Evolutionary conservation across 306 rosid genomes (phyloP), one percentile per base, ranked within the genome.

Genomic region (Lablab purpureus): DNA sequence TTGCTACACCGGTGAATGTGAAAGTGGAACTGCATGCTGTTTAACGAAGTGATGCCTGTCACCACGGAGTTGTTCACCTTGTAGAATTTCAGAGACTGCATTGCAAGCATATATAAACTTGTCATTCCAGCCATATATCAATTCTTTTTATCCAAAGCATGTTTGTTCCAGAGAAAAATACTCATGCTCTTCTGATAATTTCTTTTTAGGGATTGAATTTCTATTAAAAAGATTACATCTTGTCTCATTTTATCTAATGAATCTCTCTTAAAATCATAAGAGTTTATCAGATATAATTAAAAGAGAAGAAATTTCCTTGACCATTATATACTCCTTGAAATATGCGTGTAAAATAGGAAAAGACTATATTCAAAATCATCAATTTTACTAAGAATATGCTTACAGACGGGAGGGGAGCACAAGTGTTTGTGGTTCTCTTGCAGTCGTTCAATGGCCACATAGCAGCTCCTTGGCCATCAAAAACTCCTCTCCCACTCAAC

Each of bases 391-490:
- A 54, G 14, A 14, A 22, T 58, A 56, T 68, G 52, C 85, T 82
- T 88, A 91, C 96, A 2, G 86, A 10, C 1, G 98, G 93, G 43
- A 89, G 84, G 19, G 54, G 27, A 19, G 60, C 80, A 75, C 93
- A 85, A 1, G 22, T 5, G 12, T 18, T 60, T 1, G 50, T 25
- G 12, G n/a, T 80, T 0, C 28, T 0, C 30, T 22, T 36, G 80
- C 88, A 86, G 25, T 82, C 85, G 10, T 81, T 80, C 11, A 11
- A 60, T 0, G 59, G 60, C 98, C 97, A 94, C 12, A 12, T 73
- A 10, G 2, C 0, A 3, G 77, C 19, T 14, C 98, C 98, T 79
- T 87, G 92, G 25, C 97, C 98, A 67, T 94, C 89, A 14, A 94
- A 87, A 64, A 82, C 78, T n/a, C 96, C 96, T 0, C 22, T 40